Percentiles rank a stretch among this genome's conserved stretches.
phyloP scores from a whole-genome alignment of 2,329 filamentous ascomycete genomes.

The Aspergillus latus region DNA sequence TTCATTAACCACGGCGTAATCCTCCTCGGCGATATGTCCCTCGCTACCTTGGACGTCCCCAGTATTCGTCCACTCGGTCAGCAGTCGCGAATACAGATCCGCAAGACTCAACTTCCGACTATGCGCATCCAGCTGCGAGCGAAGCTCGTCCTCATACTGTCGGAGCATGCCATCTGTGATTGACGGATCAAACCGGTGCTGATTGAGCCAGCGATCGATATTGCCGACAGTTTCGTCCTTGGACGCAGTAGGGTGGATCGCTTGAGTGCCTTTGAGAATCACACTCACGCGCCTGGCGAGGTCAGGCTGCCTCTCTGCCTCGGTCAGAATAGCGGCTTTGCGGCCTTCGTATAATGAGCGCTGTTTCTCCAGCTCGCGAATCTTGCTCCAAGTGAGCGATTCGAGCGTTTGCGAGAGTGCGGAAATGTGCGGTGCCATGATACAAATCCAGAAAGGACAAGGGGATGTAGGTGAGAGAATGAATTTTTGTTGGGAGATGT shows the following conservation, averaged over 20 bases:
- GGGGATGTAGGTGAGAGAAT: too few species aligned
- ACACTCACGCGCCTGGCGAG: conserved; percentile 3
- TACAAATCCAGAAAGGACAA: background rate
- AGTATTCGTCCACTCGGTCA: conserved; percentile 43
- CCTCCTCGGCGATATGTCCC: conserved; percentile 17
- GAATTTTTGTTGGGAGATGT: too few species aligned
- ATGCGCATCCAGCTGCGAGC: conserved; percentile 35
- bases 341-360: conserved; percentile 18
- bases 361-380: conserved; percentile 29
- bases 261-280: conserved; percentile 16
- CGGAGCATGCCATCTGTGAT: conserved; percentile 34
- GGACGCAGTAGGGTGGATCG: conserved; percentile 16
- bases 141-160: conserved; percentile 34
- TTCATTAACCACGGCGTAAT: conserved; percentile 27
- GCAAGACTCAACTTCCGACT: conserved; percentile 36
- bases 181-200: conserved; percentile 40
- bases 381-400: conserved; percentile 27
- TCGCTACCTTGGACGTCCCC: background rate
- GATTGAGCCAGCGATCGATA: conserved; percentile 38
- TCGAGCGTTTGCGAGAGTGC: conserved; percentile 21
- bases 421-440: conserved; percentile 10
- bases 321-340: conserved; percentile 19
- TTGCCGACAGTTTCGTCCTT: conserved; percentile 25
- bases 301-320: conserved; percentile 9
- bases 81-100: conserved; percentile 35